A percentile compares a stretch with the other conserved stretches of the same genome.
These are phyloP conservation scores for Cercospora sojina DNA, from an alignment of 2,329 filamentous ascomycete species.

Conservation along the genomic window DNA sequence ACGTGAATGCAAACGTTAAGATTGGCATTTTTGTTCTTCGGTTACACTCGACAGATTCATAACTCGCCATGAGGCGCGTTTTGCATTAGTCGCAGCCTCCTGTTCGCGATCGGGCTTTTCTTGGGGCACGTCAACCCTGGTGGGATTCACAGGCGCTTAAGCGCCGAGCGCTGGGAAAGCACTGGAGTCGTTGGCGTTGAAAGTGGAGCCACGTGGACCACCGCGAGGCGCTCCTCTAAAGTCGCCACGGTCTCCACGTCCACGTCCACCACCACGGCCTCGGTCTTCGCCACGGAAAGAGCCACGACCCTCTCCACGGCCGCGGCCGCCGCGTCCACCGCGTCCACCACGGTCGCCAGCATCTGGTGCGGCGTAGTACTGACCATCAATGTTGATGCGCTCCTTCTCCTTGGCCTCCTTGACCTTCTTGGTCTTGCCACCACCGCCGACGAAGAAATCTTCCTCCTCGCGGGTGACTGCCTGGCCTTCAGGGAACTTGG, in stretches of 20 bases:
- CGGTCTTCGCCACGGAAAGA: slow-evolving; percentile 49
- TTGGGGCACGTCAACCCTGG: slow-evolving; percentile 3
- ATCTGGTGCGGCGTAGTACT: slow-evolving; percentile 58
- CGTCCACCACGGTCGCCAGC: slow-evolving; percentile 57
- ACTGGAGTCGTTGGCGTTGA: slow-evolving; percentile 37
- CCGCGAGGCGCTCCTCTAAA: slow-evolving; percentile 38
- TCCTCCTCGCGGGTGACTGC: slow-evolving; percentile 62
- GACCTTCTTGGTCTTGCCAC: slow-evolving; percentile 74
- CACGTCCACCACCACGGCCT: slow-evolving; percentile 35
- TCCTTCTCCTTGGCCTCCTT: slow-evolving; percentile 80
- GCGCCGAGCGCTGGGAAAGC: slow-evolving; percentile 40
- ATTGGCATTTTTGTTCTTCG: slow-evolving; percentile 8
- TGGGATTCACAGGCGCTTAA: slow-evolving; percentile 7
- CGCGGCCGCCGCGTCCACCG: slow-evolving; percentile 50
- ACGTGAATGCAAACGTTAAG: not conserved
- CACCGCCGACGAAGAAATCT: slow-evolving; percentile 68
- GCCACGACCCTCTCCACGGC: slow-evolving; percentile 38
- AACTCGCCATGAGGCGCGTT: not conserved
- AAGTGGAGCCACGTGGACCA: slow-evolving; percentile 32
- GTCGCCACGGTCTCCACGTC: slow-evolving; percentile 35
- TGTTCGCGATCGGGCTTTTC: not conserved
- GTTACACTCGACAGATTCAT: not conserved
- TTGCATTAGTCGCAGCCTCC: slow-evolving; percentile 4
- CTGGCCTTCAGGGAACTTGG: slow-evolving; percentile 92
- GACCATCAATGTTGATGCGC: slow-evolving; percentile 79